These are phyloP conservation scores for Phytophthora rubi DNA, from an alignment of 352 stramenopile genomes.

Conservation along the genomic window DNA sequence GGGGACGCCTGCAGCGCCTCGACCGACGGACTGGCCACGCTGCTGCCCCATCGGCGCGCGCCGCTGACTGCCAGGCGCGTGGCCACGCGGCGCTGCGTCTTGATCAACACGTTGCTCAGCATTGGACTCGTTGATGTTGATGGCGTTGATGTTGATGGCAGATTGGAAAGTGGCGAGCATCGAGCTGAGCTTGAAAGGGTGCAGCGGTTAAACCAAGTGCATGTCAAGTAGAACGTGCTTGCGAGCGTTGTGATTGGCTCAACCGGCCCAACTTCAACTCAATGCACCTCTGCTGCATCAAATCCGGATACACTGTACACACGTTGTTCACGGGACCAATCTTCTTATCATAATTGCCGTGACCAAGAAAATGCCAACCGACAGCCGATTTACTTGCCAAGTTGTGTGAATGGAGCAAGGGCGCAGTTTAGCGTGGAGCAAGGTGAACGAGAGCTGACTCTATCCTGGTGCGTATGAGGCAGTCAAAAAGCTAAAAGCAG, in stretches of 20 bases:
- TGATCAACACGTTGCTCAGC: slow-evolving; percentile 21
- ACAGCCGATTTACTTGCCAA: too few relatives aligned
- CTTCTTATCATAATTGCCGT: too few relatives aligned
- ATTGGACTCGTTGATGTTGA: slow-evolving; percentile 1
- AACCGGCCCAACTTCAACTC: slow-evolving; percentile 22
- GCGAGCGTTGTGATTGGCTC: slow-evolving; percentile 18
- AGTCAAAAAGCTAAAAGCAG: slow-evolving; percentile 1
- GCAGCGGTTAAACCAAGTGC: slow-evolving; percentile 7
- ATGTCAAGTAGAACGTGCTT: slow-evolving; percentile 26
- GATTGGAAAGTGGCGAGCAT: slow-evolving; percentile 14
- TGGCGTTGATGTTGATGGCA: slow-evolving; percentile 1
- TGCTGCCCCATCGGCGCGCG: slow-evolving; percentile 22
- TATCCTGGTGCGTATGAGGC: neutral
- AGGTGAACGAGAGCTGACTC: neutral
- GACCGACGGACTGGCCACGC: neutral
- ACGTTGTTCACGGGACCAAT: too few relatives aligned
- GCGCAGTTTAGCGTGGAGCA: neutral
- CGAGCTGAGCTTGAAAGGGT: slow-evolving; percentile 23
- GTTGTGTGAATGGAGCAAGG: too few relatives aligned
- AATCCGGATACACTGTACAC: too few relatives aligned
- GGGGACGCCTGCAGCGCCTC: slow-evolving; percentile 3
- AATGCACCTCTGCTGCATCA: slow-evolving; percentile 5
- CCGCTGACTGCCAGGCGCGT: slow-evolving; percentile 1
- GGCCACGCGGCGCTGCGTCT: slow-evolving; percentile 19
- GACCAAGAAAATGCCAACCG: too few relatives aligned